Evolutionary conservation across 345 rosid genomes (phyloP), one percentile per base, ranked within the genome.

Genomic region (Pugionium dolabratum): DNA sequence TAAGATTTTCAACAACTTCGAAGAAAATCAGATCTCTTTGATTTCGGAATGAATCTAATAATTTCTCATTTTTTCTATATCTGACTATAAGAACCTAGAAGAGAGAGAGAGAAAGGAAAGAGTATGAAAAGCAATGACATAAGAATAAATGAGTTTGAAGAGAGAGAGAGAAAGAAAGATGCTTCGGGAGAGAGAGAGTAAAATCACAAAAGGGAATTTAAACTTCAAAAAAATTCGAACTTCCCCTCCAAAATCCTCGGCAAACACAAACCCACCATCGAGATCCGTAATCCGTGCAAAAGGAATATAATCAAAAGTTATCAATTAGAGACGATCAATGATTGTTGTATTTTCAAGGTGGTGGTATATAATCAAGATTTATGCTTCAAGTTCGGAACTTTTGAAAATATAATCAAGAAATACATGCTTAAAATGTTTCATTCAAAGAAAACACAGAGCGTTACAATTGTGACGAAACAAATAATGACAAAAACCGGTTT

Each of bases 161-260:
- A 66, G 25, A 6, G 4, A 66, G 11, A 34, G 11, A 35, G 35
- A 56, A 6, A 5, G 2, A 54, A 46, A n/a, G 25, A 18, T 18
- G 18, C 18, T 18, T 18, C 18, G 2, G 4, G 3, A 62, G 33
- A 37, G 29, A 48, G 50, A 68, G 72, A 61, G 54, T 41, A n/a
- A 11, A 31, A 18, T 4, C 9, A 26, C 18, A 40, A 50, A 45
- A 39, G 27, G 7, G 9, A 46, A 0, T 43, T 64, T 42, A 6
- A 58, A 57, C 47, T 72, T 65, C 35, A 49, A 72, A 72, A 70
- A 45, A 70, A 45, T 51, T 54, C n/a, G 59, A 59, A 54, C 9
- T 45, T 59, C 66, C 77, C 77, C 77, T 73, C 77, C 72, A 59
- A 59, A 59, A 44, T 10, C 68, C 54, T 73, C 68, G 72, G 37